Evolutionary conservation across 2,329 filamentous ascomycete genomes (phyloP), one percentile per base, ranked within the genome.

Genomic region (Hymenoscyphus fraxineus): DNA sequence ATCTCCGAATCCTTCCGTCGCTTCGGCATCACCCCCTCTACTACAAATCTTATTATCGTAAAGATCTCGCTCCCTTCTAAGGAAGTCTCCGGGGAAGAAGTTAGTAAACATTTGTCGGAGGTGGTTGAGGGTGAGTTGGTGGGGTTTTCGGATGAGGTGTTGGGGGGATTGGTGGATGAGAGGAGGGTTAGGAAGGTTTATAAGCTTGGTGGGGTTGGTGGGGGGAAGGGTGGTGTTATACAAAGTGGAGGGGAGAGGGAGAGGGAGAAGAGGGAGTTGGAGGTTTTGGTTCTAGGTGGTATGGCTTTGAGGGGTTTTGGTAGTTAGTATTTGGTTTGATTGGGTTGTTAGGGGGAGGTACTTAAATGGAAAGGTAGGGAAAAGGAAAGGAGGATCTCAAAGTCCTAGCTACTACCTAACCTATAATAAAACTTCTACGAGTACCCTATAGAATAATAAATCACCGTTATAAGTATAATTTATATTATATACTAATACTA

Each of bases 1-100:
- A 98, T 99, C 73, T 86, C 92, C 60, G 93, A 97, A 71, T 89
- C 93, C 0, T 98, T 98, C 78, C 89, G 92, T 39, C 88, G 89
- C 62, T 97, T 95, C 73, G 95, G 95, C 58, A 88, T 98, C 64
- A 81, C 85, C 0, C 85, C 91, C 13, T 79, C 81, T 12, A 95
- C 90, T 2, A 88, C 83, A 56, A 78, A 88, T 70, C 78, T 99
- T n/a, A 79, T 97, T 2, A 87, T 91, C 6, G 82, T 97, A 73
- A 98, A 97, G 75, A 82, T 98, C 31, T 83, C 88, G 10, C 81
- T 83, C 16, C 80, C 81, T 0, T 31, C 58, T 39, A 13, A 19
- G 12, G 1, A 31, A 12, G 13, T 54, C 41, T 0, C 12, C 58
- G 31, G 85, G 41, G 79, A 82, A 19, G 74, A 81, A 12, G 76